Evolutionary conservation across 495 filamentous ascomycete species (phyloP).

Genomic region (Podospora pseudocomata): DNA sequence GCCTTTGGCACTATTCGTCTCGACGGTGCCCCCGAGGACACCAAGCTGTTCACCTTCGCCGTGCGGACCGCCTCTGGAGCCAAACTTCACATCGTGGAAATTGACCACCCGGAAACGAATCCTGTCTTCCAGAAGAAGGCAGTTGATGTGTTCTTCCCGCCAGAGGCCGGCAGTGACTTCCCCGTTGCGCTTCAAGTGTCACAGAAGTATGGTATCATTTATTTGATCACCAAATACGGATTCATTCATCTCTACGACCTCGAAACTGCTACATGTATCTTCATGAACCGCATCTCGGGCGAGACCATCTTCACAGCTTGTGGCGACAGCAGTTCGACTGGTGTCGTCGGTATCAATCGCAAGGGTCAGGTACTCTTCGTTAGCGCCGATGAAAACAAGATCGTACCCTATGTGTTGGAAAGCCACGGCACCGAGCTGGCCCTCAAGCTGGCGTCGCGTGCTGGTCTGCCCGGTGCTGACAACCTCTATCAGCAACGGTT

Average conservation of each 20-base stretch:
- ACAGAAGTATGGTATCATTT: slow-evolving; percentile 89
- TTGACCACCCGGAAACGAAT: slow-evolving; percentile 87
- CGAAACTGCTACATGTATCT: slow-evolving; percentile 94
- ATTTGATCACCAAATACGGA: slow-evolving; percentile 97
- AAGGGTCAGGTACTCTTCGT: slow-evolving; percentile 96
- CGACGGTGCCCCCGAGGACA: slow-evolving; percentile 83
- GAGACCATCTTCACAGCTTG: slow-evolving; percentile 98
- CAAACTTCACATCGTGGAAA: slow-evolving; percentile 97
- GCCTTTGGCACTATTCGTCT: slow-evolving; percentile 87
- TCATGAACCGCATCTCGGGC: slow-evolving; percentile 99
- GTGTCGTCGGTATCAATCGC: slow-evolving; percentile 92
- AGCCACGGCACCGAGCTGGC: slow-evolving; percentile 89
- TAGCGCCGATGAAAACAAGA: slow-evolving; percentile 81
- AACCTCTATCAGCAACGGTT: slow-evolving; percentile 92
- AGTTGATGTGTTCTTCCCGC: slow-evolving; percentile 95
- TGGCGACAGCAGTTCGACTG: slow-evolving; percentile 74
- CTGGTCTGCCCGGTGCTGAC: slow-evolving; percentile 90
- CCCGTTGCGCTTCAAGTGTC: slow-evolving; percentile 98
- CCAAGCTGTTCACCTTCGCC: slow-evolving; percentile 94
- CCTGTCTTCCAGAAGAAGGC: slow-evolving; percentile 88
- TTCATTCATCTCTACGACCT: slow-evolving; percentile 99
- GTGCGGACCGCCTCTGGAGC: slow-evolving; percentile 82
- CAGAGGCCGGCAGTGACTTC: slow-evolving; percentile 93
- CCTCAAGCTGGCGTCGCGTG: slow-evolving; percentile 91
- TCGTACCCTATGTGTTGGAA: slow-evolving; percentile 90